Evolutionary conservation across 805 yeast genomes (phyloP), one percentile per base, ranked within the genome.

Genomic region (Sugiyamaella smithiae): DNA sequence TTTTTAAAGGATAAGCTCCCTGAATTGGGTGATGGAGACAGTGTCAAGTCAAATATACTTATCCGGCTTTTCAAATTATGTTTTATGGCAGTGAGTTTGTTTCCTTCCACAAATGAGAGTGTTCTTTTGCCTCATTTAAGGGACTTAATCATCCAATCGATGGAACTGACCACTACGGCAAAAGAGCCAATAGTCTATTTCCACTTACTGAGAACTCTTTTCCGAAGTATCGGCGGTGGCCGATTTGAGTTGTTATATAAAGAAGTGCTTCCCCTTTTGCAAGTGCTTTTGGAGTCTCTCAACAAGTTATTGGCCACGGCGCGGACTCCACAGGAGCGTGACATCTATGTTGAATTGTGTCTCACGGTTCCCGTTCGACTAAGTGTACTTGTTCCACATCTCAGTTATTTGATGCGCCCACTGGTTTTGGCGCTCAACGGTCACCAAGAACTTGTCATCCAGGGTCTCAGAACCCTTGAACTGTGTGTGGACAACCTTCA

Each of bases 171-270:
- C 0, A 85, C 97, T 0, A 81, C 82, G 5, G 87, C 97, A 0
- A 85, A 86, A 56, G 97, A 91, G 61, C 98, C 99, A 4, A 74
- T 88, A 20, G 88, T 88, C 2, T 93, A 89, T 64, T 90, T 91
- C 54, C 86, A 89, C 58, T 72, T 93, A 57, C 84, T 93, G 19
- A 74, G 98, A 59, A 88, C 96, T 0, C 70, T 93, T 43, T 93
- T 93, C 72, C 76, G 98, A 66, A 86, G 95, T 60, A 90, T 93
- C 41, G 96, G 97, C 28, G 98, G 99, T 44, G 99, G 99, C 5
- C 74, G 98, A 50, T 91, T 93, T 64, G 99, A 93, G 65, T 82
- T 84, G 46, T 72, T 93, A 14, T 95, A 95, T 70, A 88, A 93
- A 58, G 96, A 90, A 53, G 91, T 95, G 16, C 77, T 89, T 72